Percentiles rank a stretch among this genome's conserved stretches.
phyloP scores from a whole-genome alignment of 2,329 filamentous ascomycete genomes.

The Curvularia verruculosa region DNA sequence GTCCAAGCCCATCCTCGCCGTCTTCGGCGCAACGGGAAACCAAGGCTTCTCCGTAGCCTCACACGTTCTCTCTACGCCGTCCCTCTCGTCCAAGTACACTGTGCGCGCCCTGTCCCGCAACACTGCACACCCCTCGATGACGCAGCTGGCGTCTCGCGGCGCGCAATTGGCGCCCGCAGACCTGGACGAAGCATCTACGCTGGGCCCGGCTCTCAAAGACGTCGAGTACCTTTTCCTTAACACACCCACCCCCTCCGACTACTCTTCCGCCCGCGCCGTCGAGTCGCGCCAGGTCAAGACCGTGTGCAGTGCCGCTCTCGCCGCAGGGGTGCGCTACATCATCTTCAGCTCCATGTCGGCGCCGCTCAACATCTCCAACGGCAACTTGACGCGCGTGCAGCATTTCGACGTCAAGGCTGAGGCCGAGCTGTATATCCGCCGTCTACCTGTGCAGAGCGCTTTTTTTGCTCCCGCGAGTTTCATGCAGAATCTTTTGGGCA shows the following conservation, averaged over 20 bases:
- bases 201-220: conserved; percentile 31
- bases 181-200: conserved; percentile 46
- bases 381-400: conserved; percentile 45
- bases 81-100: conserved; percentile 48
- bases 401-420: conserved; percentile 66
- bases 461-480: conserved; percentile 63
- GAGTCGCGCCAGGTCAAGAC: conserved; percentile 37
- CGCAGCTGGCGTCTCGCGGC: conserved; percentile 54
- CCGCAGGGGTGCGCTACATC: conserved; percentile 45
- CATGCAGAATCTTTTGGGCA: conserved; percentile 56
- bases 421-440: conserved; percentile 61
- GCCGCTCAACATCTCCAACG: conserved; percentile 36
- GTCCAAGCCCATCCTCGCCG: conserved; percentile 24
- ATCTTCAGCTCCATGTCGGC: conserved; percentile 48
- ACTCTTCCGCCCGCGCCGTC: conserved; percentile 27
- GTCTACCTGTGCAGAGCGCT: conserved; percentile 55
- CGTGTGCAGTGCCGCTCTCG: conserved; percentile 42
- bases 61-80: conserved; percentile 51
- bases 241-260: conserved; percentile 35
- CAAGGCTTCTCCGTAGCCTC: conserved; percentile 65
- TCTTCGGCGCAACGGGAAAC: conserved; percentile 47
- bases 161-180: conserved; percentile 62
- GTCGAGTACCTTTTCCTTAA: conserved; percentile 37
- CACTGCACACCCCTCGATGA: conserved; percentile 51
- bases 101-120: conserved; percentile 65